Percentiles rank a stretch among this genome's conserved stretches.
Conservation (phyloP, 495 filamentous ascomycete species). For the Diplogelasinospora grovesii region DNA sequence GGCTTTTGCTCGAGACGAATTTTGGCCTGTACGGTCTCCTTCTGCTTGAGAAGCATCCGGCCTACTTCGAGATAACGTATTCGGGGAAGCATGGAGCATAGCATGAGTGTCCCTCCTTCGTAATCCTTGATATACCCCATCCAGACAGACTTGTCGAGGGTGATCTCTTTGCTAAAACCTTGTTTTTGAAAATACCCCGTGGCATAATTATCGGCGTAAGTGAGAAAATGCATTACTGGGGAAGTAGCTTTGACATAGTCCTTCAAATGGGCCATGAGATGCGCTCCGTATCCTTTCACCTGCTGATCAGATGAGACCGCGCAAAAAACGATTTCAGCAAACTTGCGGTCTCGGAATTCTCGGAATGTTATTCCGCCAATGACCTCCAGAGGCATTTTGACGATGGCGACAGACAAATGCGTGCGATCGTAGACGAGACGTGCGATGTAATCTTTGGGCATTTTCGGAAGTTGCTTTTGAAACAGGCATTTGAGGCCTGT, state of each 20-base stretch:
- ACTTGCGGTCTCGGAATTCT: conserved; percentile 78
- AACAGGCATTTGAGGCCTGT: conserved; percentile 95
- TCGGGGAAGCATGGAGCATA: conserved; percentile 89
- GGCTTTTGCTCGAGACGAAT: conserved; percentile 79
- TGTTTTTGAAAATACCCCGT: conserved; percentile 99
- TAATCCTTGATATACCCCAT: conserved; percentile 99
- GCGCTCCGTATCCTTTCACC: conserved; percentile 94
- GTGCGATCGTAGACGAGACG: conserved; percentile 94
- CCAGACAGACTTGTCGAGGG: conserved; percentile 78
- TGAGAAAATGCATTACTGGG: conserved; percentile 95
- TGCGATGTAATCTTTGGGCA: conserved; percentile 97
- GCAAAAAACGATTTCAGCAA: conserved; percentile 97
- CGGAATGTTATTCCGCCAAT: conserved; percentile 92
- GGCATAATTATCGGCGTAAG: conserved; percentile 95
- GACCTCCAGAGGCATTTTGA: conserved; percentile 87
- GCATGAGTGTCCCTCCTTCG: conserved; percentile 97
- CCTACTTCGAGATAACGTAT: conserved; percentile 84
- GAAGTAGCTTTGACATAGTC: conserved; percentile 94
- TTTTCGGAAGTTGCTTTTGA: conserved; percentile 94
- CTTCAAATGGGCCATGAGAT: conserved; percentile 95
- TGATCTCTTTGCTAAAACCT: conserved; percentile 95
- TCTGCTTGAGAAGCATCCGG: conserved; percentile 92
- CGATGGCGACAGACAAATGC: conserved; percentile 87
- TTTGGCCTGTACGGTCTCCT: conserved; percentile 83
- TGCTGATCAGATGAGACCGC: conserved; percentile 95